These are phyloP conservation scores for Artemisia tridentata DNA, from an alignment of 129 eudicot genomes.

Conservation along the genomic window DNA sequence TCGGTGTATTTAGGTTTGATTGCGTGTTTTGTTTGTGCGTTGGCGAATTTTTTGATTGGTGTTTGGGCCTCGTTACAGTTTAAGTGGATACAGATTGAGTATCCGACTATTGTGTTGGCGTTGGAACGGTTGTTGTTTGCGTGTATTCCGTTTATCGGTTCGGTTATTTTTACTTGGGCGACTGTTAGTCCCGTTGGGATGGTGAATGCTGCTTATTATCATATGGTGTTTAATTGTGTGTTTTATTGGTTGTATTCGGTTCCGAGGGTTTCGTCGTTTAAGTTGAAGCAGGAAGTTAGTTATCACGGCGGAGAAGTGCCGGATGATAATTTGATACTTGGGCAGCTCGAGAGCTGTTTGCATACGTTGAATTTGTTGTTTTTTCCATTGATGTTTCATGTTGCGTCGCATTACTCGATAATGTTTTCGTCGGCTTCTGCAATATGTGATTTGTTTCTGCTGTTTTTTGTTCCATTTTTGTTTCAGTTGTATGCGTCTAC, in stretches of 20 bases:
- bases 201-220: conserved; percentile 69
- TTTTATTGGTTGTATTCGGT: conserved; percentile 88
- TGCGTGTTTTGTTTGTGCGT: conserved; percentile 57
- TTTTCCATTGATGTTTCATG: conserved; percentile 71
- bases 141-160: conserved; percentile 58
- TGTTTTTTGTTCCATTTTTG: conserved; percentile 82
- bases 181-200: conserved; percentile 89
- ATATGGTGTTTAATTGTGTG: conserved; percentile 65
- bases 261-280: conserved; percentile 79
- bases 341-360: conserved; percentile 87
- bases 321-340: conserved; percentile 66
- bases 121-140: conserved; percentile 85
- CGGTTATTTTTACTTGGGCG: conserved; percentile 82
- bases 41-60: conserved; percentile 70
- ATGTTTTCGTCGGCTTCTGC: conserved; percentile 66
- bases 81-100: conserved; percentile 92
- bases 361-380: conserved; percentile 69
- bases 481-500: conserved; percentile 87
- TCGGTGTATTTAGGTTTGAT: conserved; percentile 47
- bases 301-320: conserved; percentile 91
- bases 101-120: conserved; percentile 77
- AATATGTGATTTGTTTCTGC: conserved; percentile 69
- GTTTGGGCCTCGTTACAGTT: conserved; percentile 99
- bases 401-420: conserved; percentile 65
- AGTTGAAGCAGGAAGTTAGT: conserved; percentile 58